Evolutionary conservation across 2,329 filamentous ascomycete genomes (phyloP).

Genomic region (Phaeosphaeria sp.): DNA sequence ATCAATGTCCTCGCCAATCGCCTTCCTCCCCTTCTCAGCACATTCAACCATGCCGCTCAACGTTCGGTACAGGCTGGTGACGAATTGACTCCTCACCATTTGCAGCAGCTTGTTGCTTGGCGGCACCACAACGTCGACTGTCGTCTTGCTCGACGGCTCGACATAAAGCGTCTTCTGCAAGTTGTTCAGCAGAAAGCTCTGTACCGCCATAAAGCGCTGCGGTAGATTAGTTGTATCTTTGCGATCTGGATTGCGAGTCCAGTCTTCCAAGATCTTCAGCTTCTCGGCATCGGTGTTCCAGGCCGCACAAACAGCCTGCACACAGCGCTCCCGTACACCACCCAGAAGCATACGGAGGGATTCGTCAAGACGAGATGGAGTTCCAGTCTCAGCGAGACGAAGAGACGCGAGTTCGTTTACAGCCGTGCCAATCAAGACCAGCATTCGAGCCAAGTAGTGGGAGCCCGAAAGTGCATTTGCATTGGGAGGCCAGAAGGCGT

Average conservation of each 20-base stretch:
- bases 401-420: constrained; percentile 85
- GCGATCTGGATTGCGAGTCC: constrained; percentile 82
- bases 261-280: constrained; percentile 91
- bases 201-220: constrained; percentile 81
- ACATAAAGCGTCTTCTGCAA: constrained; percentile 98
- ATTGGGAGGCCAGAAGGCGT: constrained; percentile 92
- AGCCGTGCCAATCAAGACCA: constrained; percentile 83
- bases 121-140: constrained; percentile 82
- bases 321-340: constrained; percentile 80
- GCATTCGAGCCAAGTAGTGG: constrained; percentile 83
- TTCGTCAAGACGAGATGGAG: constrained; percentile 64
- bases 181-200: constrained; percentile 78
- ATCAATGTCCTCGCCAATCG: constrained; percentile 63
- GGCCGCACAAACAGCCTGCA: constrained; percentile 83
- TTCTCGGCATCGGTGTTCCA: constrained; percentile 96
- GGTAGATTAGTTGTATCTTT: constrained; percentile 93
- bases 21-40: constrained; percentile 76
- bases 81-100: constrained; percentile 90
- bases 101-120: constrained; percentile 87
- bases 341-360: constrained; percentile 78
- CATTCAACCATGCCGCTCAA: constrained; percentile 97
- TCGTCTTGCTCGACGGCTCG: constrained; percentile 78
- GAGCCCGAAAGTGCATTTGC: constrained; percentile 93
- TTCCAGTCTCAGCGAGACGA: constrained; percentile 66
- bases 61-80: constrained; percentile 91